Evolutionary conservation across 1,139 yeast genomes (phyloP).

Genomic region (Scheffersomyces cryptocercus): DNA sequence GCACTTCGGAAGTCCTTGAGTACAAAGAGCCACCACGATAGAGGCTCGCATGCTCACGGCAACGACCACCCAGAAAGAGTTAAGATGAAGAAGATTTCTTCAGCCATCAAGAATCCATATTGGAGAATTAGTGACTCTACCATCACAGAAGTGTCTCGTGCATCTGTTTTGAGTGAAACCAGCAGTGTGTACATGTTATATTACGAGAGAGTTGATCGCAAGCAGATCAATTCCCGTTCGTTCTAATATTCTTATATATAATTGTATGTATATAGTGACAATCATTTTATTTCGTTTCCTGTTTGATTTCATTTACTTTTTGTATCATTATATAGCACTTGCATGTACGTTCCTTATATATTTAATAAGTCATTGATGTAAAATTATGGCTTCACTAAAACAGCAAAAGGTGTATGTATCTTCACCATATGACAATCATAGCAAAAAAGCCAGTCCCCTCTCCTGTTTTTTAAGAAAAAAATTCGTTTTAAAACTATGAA

Average conservation of each 20-base stretch:
- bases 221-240: conserved; percentile 12
- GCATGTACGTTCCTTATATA: too few relatives aligned
- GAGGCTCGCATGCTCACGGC: conserved; percentile 1
- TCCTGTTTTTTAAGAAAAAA: too few relatives aligned
- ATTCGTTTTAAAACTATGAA: too few relatives aligned
- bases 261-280: not conserved
- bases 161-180: conserved; percentile 65
- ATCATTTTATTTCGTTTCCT: too few relatives aligned
- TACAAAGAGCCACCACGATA: not conserved
- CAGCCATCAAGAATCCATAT: conserved; percentile 61
- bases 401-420: too few relatives aligned
- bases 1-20: conserved; percentile 6
- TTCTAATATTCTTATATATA: not conserved
- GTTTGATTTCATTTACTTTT: too few relatives aligned
- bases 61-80: conserved; percentile 18
- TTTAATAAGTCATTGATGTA: too few relatives aligned
- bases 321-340: too few relatives aligned
- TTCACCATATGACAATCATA: too few relatives aligned
- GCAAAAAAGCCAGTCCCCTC: too few relatives aligned
- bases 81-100: conserved; percentile 53
- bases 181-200: conserved; percentile 81
- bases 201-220: conserved; percentile 59
- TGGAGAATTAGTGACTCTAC: conserved; percentile 86
- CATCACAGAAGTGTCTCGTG: conserved; percentile 61
- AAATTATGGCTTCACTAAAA: too few relatives aligned